Evolutionary conservation across 345 rosid genomes (phyloP), one percentile per base, ranked within the genome.

Genomic region (Acer negundo): DNA sequence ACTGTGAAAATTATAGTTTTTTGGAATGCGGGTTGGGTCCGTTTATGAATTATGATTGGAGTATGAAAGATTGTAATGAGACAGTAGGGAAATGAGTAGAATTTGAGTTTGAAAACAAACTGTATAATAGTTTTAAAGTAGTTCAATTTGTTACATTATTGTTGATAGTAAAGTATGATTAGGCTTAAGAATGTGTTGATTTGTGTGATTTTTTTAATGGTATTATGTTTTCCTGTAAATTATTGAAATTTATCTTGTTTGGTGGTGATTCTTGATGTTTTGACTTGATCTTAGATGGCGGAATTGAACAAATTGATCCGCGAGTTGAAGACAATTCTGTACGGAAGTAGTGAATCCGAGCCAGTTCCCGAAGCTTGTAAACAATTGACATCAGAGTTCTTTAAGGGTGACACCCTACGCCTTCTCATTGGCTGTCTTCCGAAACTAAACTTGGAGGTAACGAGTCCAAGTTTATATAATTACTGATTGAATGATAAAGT

Each of bases 351-450:
- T 71, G 89, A 89, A 62, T 80, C 90, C 6, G 90, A 89, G 77
- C 92, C 90, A 6, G 85, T 85, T 5, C 24, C 89, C 0, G 89
- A 87, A 74, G 88, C 90, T 22, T 85, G 90, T 77, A 86, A 81
- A 7, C 86, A 84, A 74, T 62, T 84, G 76, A 89, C 92, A 61
- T 89, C 83, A 76, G 92, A 89, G 78, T 87, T 89, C 74, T 89
- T 89, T 70, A 83, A 68, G 73, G 92, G 84, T 74, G 83, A 89
- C 75, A 87, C 87, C 7, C 76, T 89, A 23, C 85, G 89, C 10
- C 84, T 85, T 68, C 70, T 89, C 69, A 87, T 89, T 62, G 51
- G 70, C 19, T 87, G 84, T 78, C 90, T 89, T 66, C 89, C 92
- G 1, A 85, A 84, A 75, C 70, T 85, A 82, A 78, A 84, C 73